A percentile compares a stretch with the other conserved stretches of the same genome.
Conservation (phyloP, 202 grass and related monocot species). For the Sporobolus alterniflorus region DNA sequence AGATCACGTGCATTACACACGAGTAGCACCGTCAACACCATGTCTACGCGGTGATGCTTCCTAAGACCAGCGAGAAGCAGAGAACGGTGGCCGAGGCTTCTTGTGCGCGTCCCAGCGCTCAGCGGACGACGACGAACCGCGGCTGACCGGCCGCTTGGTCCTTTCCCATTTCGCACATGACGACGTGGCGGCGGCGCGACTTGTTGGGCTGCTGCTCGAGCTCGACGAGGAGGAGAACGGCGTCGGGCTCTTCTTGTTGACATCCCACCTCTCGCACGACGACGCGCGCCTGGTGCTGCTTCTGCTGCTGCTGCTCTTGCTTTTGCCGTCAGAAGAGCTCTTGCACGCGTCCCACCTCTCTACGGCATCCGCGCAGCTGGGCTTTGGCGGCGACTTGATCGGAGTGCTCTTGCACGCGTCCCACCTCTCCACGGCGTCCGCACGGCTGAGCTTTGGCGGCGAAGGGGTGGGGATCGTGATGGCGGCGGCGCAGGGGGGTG, state of each 20-base stretch:
- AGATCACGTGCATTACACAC: too few species aligned
- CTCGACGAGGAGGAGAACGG: background rate
- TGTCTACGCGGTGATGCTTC: too few species aligned
- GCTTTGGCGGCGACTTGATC: too few species aligned
- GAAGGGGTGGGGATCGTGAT: background rate
- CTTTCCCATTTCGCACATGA: too few species aligned
- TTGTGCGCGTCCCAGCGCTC: background rate
- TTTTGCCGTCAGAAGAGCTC: too few species aligned
- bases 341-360: constrained; percentile 22
- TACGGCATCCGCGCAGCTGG: background rate
- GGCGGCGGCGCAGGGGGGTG: constrained; percentile 15
- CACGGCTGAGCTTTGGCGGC: background rate
- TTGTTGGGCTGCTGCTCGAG: background rate
- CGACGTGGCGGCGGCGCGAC: too few species aligned
- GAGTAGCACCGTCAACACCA: too few species aligned
- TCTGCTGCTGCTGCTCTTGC: too few species aligned
- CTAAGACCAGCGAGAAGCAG: too few species aligned
- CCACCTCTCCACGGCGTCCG: background rate
- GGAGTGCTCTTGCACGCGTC: background rate
- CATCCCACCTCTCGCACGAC: too few species aligned
- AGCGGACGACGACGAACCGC: background rate
- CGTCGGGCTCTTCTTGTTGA: background rate
- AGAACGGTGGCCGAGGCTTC: background rate
- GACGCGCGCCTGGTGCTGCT: too few species aligned
- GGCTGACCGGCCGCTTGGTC: background rate